Base-by-base conservation (phyloP, 805 yeast species). In the Suhomyces canberraensis region DNA sequence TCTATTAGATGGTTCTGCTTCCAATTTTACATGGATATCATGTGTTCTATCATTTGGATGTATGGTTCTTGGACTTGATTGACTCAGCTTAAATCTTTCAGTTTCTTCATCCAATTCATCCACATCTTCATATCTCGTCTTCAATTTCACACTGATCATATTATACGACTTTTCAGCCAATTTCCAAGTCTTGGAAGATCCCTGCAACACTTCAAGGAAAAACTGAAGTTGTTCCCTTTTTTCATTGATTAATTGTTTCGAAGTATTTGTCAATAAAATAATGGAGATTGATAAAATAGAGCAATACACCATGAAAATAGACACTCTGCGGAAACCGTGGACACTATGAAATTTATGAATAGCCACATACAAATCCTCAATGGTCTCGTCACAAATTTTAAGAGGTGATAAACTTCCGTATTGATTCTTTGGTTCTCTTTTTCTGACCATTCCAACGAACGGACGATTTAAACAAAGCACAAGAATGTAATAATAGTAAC, bases 401-500 rank as follows among this genome's bases (percentile, higher is more conserved):
- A 56, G 50, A 0, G 74, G 73, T 3, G 61, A 48, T 17, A 51
- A 48, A 8, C 51, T 43, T 6, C 25, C 18, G 19, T 29, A 32
- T 17, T 44, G 42, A 17, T 50, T 46, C 11, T 47, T 9, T 25
- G 31, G 9, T 15, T 31, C 28, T 2, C 35, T 19, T 18, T 42
- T 47, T 16, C 45, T 44, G 20, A 36, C 25, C 25, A 66, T 48
- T 3, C 75, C 79, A 27, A 78, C 69, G 46, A 79, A 78, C 2
- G 83, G 84, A 28, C 80, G 62, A 48, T 79, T 79, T 35, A 79
- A 66, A 39, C 84, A 78, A n/a, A 79, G 58, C 13, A 74, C 54
- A 2, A 77, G 70, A 30, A 79, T 70, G 48, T 79, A 79, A 51
- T 79, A 79, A 47, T 75, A 76, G 47, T 75, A 77, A 48, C 77